Evolutionary conservation across 768 basidiomycete genomes (phyloP).

Genomic region (Lepiota brunneoincarnata): DNA sequence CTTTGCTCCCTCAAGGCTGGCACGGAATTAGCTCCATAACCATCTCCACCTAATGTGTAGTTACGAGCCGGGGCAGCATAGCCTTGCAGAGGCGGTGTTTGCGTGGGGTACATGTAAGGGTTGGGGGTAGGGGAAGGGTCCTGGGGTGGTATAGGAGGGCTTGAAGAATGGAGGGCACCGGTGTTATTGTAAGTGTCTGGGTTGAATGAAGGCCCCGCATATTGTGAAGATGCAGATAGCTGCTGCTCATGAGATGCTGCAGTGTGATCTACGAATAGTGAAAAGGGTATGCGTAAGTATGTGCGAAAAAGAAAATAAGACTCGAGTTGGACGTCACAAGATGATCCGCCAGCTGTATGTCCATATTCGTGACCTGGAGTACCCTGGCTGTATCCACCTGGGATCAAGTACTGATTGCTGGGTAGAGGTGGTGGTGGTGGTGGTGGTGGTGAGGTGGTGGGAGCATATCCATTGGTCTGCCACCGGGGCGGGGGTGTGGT

Average conservation of each 20-base stretch:
- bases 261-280: conserved; percentile 50
- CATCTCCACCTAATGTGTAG: conserved; percentile 56
- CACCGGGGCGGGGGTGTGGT: conserved; percentile 9
- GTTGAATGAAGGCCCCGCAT: conserved; percentile 27
- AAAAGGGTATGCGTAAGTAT: conserved; percentile 8
- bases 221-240: conserved; percentile 42
- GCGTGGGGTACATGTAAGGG: conserved; percentile 24
- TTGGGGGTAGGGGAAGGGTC: conserved; percentile 19
- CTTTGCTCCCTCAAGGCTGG: conserved; percentile 36
- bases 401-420: conserved; percentile 30
- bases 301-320: neutral
- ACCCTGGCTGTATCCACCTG: conserved; percentile 31
- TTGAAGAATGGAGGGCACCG: conserved; percentile 13
- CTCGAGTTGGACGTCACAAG: conserved; percentile 42
- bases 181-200: conserved; percentile 38
- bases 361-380: conserved; percentile 41
- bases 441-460: conserved; percentile 11
- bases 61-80: conserved; percentile 38
- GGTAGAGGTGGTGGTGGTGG: conserved; percentile 13
- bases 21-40: conserved; percentile 48
- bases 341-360: conserved; percentile 48
- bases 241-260: conserved; percentile 50
- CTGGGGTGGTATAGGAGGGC: conserved; percentile 12
- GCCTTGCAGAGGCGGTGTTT: conserved; percentile 20
- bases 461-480: conserved; percentile 22